These are phyloP conservation scores for Globisporangium okanoganense DNA, from an alignment of 352 stramenopile genomes.

Conservation along the genomic window DNA sequence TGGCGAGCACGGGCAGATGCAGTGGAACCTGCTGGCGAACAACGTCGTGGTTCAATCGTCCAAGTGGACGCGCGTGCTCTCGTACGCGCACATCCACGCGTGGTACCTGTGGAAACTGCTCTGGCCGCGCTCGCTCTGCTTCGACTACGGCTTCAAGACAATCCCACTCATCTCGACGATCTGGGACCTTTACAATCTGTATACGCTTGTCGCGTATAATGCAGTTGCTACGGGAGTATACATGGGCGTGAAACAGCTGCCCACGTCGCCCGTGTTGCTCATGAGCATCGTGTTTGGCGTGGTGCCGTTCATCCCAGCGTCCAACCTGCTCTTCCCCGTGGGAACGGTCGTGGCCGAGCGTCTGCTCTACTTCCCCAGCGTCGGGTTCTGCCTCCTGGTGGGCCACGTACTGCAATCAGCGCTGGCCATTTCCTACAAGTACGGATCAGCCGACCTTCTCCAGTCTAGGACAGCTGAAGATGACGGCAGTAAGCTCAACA, in stretches of 20 bases:
- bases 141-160: constrained; percentile 90
- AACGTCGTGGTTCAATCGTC: constrained; percentile 56
- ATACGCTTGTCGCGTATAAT: constrained; percentile 59
- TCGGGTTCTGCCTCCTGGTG: constrained; percentile 75
- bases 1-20: constrained; percentile 50
- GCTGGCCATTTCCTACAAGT: constrained; percentile 21
- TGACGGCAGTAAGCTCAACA: neutral
- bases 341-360: constrained; percentile 90
- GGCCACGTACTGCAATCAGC: constrained; percentile 34
- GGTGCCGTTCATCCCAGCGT: constrained; percentile 87
- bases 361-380: constrained; percentile 88
- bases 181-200: constrained; percentile 53
- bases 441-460: constrained; percentile 1
- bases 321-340: constrained; percentile 90
- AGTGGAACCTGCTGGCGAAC: constrained; percentile 89
- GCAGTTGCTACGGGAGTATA: constrained; percentile 29
- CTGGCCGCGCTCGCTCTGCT: constrained; percentile 83
- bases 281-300: constrained; percentile 66
- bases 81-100: constrained; percentile 83
- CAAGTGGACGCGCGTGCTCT: constrained; percentile 41
- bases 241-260: constrained; percentile 18
- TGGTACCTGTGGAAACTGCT: constrained; percentile 89
- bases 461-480: neutral
- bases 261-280: constrained; percentile 32
- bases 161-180: constrained; percentile 63